Evolutionary conservation across 257 asterid genomes (phyloP).

Genomic region (Phtheirospermum japonicum): DNA sequence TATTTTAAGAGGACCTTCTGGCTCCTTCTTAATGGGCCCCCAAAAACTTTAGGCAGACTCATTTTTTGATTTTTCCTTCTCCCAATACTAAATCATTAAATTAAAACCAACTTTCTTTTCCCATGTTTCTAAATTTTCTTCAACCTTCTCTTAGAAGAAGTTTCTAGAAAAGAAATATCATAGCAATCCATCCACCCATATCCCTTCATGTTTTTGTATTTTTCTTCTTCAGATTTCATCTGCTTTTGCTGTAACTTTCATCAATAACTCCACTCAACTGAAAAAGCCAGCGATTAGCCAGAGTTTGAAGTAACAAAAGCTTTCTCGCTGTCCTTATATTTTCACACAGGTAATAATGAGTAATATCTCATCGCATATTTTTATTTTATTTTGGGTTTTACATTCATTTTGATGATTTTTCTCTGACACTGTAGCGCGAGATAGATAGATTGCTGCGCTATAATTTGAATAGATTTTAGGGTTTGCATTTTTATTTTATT

Average conservation of each 20-base stretch:
- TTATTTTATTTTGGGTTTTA: not conserved
- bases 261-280: not conserved
- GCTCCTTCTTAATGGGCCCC: conserved; percentile 33
- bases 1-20: conserved; percentile 29
- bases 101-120: not conserved
- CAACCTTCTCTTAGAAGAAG: conserved; percentile 28
- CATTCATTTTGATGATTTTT: not conserved
- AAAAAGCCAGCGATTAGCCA: not conserved
- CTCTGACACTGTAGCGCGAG: not conserved
- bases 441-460: not conserved
- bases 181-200: not conserved
- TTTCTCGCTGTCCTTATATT: not conserved
- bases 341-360: conserved; percentile 8
- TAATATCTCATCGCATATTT: not conserved
- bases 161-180: conserved; percentile 37
- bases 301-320: conserved; percentile 8
- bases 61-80: conserved; percentile 20
- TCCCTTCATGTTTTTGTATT: conserved; percentile 8
- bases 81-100: conserved; percentile 16
- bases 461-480: not conserved
- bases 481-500: not conserved
- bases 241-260: not conserved
- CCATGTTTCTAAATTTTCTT: not conserved
- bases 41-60: conserved; percentile 15
- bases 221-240: conserved; percentile 22